Base-by-base conservation (phyloP, 768 basidiomycete genomes). In the Mycena vitilis region DNA sequence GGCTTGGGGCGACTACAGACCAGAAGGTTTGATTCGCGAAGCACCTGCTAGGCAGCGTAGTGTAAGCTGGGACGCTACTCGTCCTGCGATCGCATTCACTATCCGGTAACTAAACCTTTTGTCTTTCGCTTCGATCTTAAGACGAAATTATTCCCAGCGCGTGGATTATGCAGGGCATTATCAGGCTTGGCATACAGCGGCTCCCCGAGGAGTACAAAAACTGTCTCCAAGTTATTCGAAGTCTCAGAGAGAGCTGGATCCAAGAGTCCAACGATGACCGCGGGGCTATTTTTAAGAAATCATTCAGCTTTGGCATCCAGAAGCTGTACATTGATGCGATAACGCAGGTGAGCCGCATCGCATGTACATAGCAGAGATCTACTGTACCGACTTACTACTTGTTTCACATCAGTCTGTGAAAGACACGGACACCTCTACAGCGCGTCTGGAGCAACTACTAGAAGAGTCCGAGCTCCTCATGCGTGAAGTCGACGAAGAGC, bases 101-200 rank as follows among this genome's bases (percentile, higher is more conserved):
- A 47, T 76, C 52, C 71, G 75, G 74, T 76, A 51, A 23, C 34
- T 30, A n/a, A 13, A 34, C 48, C 15, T 38, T 20, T n/a, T 15
- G 18, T 30, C 30, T 30, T 42, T 44, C 20, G 16, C 52, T 34
- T n/a, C 22, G 6, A 53, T 54, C 16, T 1, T 42, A 30, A 38
- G 42, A n/a, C 37, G 54, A 16, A 60, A 16, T 60, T 23, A 42
- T 45, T 44, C 36, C 6, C 36, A 74, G 74, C 7, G 56, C 55
- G 10, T 74, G 74, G 74, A 73, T 74, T n/a, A 71, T 74, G 62
- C 48, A 63, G 13, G 72, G 42, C 40, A 54, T 64, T 9, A 34
- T 71, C 3, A 63, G 61, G 1, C 23, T 20, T 7, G 55, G 23
- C 25, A 5, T 68, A 18, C 16, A 18, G 2, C 34, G 47, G 16